A percentile compares a stretch with the other conserved stretches of the same genome.
phyloP scores from a whole-genome alignment of 805 yeast species.

The Candida jianshihensis region DNA sequence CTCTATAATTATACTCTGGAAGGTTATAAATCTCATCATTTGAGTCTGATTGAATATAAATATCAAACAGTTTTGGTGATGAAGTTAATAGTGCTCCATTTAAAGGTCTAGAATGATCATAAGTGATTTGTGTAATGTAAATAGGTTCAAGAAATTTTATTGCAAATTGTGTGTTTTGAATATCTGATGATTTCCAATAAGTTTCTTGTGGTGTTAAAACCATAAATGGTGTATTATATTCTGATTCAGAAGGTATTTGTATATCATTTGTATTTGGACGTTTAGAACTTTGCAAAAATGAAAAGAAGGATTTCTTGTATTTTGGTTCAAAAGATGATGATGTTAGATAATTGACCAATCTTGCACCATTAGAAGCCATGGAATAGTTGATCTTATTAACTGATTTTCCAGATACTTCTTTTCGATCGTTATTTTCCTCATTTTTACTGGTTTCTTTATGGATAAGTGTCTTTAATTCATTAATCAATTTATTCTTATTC shows the following conservation, averaged over 20 bases:
- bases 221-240: constrained; percentile 19
- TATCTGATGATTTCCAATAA: constrained; percentile 18
- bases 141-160: constrained; percentile 33
- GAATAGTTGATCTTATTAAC: constrained; percentile 28
- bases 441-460: not conserved
- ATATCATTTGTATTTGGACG: not conserved
- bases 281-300: not conserved
- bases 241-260: no score
- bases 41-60: constrained; percentile 22
- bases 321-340: constrained; percentile 25
- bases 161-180: constrained; percentile 21
- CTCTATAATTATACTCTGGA: constrained; percentile 3
- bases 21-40: not conserved
- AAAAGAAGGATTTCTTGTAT: constrained; percentile 3
- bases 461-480: constrained; percentile 14
- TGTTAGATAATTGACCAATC: constrained; percentile 28
- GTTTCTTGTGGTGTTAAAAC: constrained; percentile 14
- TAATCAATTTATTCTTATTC: constrained; percentile 14
- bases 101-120: constrained; percentile 30
- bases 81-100: constrained; percentile 32
- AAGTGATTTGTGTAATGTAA: constrained; percentile 28
- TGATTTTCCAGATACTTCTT: not conserved
- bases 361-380: constrained; percentile 28
- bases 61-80: constrained; percentile 29
- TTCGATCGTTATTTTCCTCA: no score